Base-by-base conservation (phyloP, 1,139 yeast genomes). In the Zygoascus meyerae region DNA sequence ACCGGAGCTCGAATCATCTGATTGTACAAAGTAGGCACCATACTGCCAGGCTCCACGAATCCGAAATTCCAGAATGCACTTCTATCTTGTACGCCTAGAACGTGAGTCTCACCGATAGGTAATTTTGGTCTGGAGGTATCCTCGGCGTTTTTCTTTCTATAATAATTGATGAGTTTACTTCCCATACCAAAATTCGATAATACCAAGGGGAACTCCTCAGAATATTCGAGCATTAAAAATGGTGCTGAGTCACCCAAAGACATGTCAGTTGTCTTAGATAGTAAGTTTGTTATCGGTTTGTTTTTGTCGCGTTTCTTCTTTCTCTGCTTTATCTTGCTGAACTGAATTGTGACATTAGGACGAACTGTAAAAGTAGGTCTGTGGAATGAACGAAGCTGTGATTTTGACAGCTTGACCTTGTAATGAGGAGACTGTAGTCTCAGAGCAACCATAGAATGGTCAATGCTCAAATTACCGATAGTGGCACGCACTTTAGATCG, bases 1-100 rank as follows among this genome's bases (percentile, higher is more conserved):
- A 92, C 77, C 0, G 99, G 98, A 0, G 99, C 97, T 52, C 98
- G 73, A 5, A 84, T 68, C 84, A 94, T 82, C 56, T 89, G 85
- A 63, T 92, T 94, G 67, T 94, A 94, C 46, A 92, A 68, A 0
- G 98, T 86, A 0, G 97, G 97, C 1, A 90, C 97, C 50, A 87
- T 79, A 57, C 84, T 87, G 2, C 98, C 99, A 2, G 90, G 86
- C 44, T 89, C 96, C 11, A 94, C 97, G 66, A 85, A 86, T 1
- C 99, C 99, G 70, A 89, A 94, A 63, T 90, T 92, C 98, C 98
- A 94, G 62, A 92, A 94, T 10, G 99, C 97, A 10, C 95, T 86
- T 57, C 95, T 76, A 65, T 94, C 99, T 61, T 89, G 96, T 1
- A 86, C 87, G 14, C 97, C 97, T 36, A 94, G 71, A 2, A 94